Evolutionary conservation across 2,329 filamentous ascomycete species (phyloP).

Genomic region (Ceratocystis colombiana): DNA sequence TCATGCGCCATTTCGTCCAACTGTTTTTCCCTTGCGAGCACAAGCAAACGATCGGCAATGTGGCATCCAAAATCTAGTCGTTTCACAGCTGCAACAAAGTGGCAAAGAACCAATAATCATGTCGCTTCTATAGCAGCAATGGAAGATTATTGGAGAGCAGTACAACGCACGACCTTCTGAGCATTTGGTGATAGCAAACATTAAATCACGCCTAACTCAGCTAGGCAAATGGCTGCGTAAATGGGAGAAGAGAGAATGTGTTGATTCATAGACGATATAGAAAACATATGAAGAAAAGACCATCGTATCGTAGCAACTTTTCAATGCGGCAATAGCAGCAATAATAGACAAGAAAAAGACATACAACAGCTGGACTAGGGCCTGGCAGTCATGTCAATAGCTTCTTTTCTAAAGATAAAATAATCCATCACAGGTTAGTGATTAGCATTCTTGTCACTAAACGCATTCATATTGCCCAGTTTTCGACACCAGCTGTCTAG

Average conservation of each 20-base stretch:
- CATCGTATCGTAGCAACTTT: constrained; percentile 3
- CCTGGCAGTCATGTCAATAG: not conserved
- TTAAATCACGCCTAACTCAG: no score
- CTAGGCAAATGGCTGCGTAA: no score
- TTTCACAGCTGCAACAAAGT: not conserved
- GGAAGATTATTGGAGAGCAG: not conserved
- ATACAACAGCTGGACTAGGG: constrained; percentile 1
- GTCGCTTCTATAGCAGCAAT: not conserved
- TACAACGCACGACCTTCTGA: not conserved
- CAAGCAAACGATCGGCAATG: not conserved
- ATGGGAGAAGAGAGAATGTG: not conserved
- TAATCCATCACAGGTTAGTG: not conserved
- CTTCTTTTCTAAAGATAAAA: not conserved
- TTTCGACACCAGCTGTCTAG: not conserved
- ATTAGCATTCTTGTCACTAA: no score
- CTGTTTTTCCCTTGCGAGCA: not conserved
- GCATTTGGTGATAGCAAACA: no score
- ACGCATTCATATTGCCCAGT: no score
- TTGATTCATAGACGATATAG: constrained; percentile 3
- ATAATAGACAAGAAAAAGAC: not conserved
- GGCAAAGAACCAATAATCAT: not conserved
- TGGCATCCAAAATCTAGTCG: not conserved
- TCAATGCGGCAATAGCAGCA: not conserved
- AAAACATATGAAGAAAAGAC: not conserved
- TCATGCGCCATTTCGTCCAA: not conserved